Conservation (phyloP, 495 filamentous ascomycete species). For the Penicillium desertorum region DNA sequence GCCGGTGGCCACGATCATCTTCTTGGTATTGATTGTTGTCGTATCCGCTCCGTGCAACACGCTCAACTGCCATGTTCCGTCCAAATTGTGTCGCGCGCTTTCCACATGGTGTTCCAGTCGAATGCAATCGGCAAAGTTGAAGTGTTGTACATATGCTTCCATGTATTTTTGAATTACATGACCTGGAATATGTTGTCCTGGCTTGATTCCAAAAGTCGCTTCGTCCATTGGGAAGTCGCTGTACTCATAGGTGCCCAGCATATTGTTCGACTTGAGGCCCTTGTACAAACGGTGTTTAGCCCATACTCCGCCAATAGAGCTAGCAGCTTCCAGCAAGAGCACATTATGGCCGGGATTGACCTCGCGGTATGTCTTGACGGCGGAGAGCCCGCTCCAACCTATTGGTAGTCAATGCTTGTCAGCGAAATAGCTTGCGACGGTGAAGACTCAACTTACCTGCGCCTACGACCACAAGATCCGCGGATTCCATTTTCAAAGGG, state of each 20-base stretch:
- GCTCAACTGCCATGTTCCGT: constrained; percentile 44
- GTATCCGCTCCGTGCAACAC: constrained; percentile 17
- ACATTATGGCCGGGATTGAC: constrained; percentile 51
- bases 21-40: constrained; percentile 46
- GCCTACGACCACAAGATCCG: constrained; percentile 45
- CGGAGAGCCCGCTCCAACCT: constrained; percentile 61
- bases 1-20: constrained; percentile 70
- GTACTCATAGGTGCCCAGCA: constrained; percentile 66
- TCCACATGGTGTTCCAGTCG: constrained; percentile 54
- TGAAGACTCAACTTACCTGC: constrained; percentile 37
- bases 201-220: constrained; percentile 55
- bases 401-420: neutral
- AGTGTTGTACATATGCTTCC: constrained; percentile 58
- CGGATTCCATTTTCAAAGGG: constrained; percentile 20
- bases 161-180: constrained; percentile 65
- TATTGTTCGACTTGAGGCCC: constrained; percentile 64
- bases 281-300: constrained; percentile 62
- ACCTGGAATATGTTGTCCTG: constrained; percentile 68
- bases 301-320: constrained; percentile 71
- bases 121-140: constrained; percentile 54
- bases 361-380: constrained; percentile 59
- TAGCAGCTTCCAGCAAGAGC: constrained; percentile 53
- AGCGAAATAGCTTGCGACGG: constrained; percentile 3
- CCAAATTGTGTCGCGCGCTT: constrained; percentile 46
- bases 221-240: constrained; percentile 72